Base-by-base conservation (phyloP, 1,139 yeast genomes). In the Entelexis paramagnoliae region DNA sequence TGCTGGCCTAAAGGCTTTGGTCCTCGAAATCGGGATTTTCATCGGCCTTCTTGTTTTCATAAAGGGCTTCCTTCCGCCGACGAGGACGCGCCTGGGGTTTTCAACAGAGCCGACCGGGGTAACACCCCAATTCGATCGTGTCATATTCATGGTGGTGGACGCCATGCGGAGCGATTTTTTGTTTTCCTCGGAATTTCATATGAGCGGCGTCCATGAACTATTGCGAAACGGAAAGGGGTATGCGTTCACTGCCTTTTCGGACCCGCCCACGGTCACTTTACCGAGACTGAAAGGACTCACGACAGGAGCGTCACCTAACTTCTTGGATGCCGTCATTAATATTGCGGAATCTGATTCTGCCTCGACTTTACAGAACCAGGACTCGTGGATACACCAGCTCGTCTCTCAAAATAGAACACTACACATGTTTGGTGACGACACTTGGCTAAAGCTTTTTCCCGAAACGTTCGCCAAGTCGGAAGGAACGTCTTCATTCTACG, bases 251-350 rank as follows among this genome's bases (percentile, higher is more conserved):
- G 96, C 96, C 0, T 84, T 75, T 65, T 82, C 96, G 0, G 83
- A 85, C 62, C 96, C 98, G 2, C 99, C 98, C 14, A 93, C 98
- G 0, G 95, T 96, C 1, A 93, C 99, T 0, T 70, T 93, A 35
- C 98, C 95, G 59, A 73, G 99, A 56, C 72, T 93, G 49, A 91
- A 91, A 65, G 98, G 97, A 1, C 67, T 91, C 41, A 89, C 98
- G 1, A 89, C 98, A 0, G 98, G 98, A 0, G 83, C 96, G 0
- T 72, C 94, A 39, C 97, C 98, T 0, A 89, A 96, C 24, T 88
- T 93, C 62, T 79, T 93, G 32, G 99, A 91, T 63, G 97, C 97
- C 0, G 86, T 91, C 35, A 72, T 93, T 54, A 93, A 93, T 62
- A 85, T 93, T 20, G 95, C 96, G 2, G 98, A 93, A 60, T 93